These are phyloP conservation scores for Mycena olivaceomarginata DNA, from an alignment of 768 basidiomycete genomes.

Conservation along the genomic window DNA sequence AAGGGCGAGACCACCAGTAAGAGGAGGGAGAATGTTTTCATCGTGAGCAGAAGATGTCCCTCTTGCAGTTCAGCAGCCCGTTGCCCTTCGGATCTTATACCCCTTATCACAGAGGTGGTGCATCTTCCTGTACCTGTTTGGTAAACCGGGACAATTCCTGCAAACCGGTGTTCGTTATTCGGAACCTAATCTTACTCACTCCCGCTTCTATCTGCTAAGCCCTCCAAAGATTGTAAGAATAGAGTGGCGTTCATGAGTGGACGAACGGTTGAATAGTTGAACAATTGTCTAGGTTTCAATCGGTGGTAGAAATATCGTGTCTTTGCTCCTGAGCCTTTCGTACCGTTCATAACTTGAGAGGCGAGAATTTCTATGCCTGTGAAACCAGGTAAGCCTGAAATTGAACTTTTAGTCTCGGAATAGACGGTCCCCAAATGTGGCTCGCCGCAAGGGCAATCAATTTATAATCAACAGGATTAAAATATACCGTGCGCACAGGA, in stretches of 20 bases:
- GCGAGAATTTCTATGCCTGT: constrained; percentile 18
- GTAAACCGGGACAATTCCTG: too few species aligned
- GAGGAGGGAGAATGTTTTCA: too few species aligned
- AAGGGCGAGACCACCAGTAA: too few species aligned
- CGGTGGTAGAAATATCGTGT: background rate
- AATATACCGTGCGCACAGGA: too few species aligned
- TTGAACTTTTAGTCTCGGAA: background rate
- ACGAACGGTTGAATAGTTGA: background rate
- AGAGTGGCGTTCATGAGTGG: constrained; percentile 16
- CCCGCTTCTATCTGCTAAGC: background rate
- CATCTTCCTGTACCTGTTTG: background rate
- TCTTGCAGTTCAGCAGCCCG: background rate
- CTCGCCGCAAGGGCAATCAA: too few species aligned
- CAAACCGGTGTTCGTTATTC: too few species aligned
- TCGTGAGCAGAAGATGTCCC: too few species aligned
- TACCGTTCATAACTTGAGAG: background rate
- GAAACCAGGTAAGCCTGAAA: constrained; percentile 24
- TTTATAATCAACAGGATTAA: too few species aligned
- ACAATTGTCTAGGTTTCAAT: constrained; percentile 12
- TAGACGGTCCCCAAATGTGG: too few species aligned
- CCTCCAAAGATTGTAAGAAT: constrained; percentile 11
- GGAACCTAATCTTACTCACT: background rate
- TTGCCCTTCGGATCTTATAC: background rate
- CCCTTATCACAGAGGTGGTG: background rate
- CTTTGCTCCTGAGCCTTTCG: background rate